These are phyloP conservation scores for Bipolaris gigantea DNA, from an alignment of 2,329 filamentous ascomycete species.

Conservation along the genomic window DNA sequence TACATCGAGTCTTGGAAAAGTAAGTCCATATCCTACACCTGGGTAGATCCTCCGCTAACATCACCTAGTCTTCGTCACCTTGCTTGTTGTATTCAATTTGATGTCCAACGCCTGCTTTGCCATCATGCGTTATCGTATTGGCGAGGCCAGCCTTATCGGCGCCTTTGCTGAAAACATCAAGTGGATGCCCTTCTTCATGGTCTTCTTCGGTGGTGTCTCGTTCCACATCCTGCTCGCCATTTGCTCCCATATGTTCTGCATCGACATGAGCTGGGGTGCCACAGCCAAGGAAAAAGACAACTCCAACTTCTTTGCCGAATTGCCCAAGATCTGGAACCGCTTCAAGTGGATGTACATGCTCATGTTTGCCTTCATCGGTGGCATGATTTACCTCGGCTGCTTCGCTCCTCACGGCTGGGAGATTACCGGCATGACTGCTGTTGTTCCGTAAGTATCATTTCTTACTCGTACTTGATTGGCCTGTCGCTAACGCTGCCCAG, in stretches of 20 bases:
- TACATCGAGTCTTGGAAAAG: constrained; percentile 72
- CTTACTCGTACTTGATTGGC: background rate
- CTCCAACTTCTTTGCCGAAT: constrained; percentile 82
- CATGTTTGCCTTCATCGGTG: constrained; percentile 61
- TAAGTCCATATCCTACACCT: background rate
- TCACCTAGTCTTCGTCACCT: constrained; percentile 61
- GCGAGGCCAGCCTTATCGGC: constrained; percentile 55
- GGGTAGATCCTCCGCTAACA: background rate
- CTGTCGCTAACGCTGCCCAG: constrained; percentile 5
- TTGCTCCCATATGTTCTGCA: constrained; percentile 78
- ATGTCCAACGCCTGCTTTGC: constrained; percentile 63
- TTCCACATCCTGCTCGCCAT: constrained; percentile 79
- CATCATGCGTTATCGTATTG: constrained; percentile 62
- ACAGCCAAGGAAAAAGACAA: constrained; percentile 81
- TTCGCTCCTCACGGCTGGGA: constrained; percentile 65
- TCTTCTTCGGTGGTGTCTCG: constrained; percentile 79
- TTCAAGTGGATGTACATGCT: constrained; percentile 70
- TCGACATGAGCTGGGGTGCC: constrained; percentile 83
- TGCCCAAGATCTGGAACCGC: constrained; percentile 75
- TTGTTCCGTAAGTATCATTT: constrained; percentile 56
- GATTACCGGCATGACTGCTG: constrained; percentile 61
- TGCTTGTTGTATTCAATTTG: constrained; percentile 65
- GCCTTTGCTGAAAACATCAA: constrained; percentile 61
- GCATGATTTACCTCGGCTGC: constrained; percentile 67
- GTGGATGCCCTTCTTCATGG: constrained; percentile 67